phyloP scores from a whole-genome alignment of 768 basidiomycete species.

The Tremella fuciformis region DNA sequence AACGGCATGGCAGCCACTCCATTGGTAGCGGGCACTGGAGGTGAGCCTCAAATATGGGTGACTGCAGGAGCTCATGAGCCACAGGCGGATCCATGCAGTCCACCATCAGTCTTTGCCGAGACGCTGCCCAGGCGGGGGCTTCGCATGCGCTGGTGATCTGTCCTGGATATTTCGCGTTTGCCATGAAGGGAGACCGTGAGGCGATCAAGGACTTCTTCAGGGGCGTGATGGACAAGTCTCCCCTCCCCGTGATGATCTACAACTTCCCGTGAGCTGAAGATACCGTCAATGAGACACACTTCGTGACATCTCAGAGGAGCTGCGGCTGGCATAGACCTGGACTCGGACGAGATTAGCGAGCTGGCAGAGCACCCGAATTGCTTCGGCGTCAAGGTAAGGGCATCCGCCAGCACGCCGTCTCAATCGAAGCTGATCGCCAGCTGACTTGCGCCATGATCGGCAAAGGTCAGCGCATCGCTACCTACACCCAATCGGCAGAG shows the following conservation, averaged over 20 bases:
- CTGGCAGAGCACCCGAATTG: slow-evolving; percentile 78
- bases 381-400: slow-evolving; percentile 63
- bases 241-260: slow-evolving; percentile 69
- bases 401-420: no score
- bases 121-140: slow-evolving; percentile 79
- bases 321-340: slow-evolving; percentile 70
- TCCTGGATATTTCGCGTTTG: slow-evolving; percentile 58
- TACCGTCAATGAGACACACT: not conserved
- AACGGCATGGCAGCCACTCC: slow-evolving; percentile 66
- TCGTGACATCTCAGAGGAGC: slow-evolving; percentile 41
- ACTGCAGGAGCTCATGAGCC: no score
- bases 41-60: slow-evolving; percentile 27
- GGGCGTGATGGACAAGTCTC: slow-evolving; percentile 58
- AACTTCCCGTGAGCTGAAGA: slow-evolving; percentile 68
- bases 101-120: slow-evolving; percentile 65
- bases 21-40: slow-evolving; percentile 80
- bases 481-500: slow-evolving; percentile 54
- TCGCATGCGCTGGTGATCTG: slow-evolving; percentile 66
- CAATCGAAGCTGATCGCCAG: no score
- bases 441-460: slow-evolving; percentile 82
- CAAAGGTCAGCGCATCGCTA: slow-evolving; percentile 72
- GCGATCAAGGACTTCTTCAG: slow-evolving; percentile 48
- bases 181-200: slow-evolving; percentile 56
- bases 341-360: slow-evolving; percentile 69
- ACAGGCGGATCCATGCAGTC: slow-evolving; percentile 65